Evolutionary conservation across 495 filamentous ascomycete genomes (phyloP).

Genomic region (Annulohypoxylon stygium): DNA sequence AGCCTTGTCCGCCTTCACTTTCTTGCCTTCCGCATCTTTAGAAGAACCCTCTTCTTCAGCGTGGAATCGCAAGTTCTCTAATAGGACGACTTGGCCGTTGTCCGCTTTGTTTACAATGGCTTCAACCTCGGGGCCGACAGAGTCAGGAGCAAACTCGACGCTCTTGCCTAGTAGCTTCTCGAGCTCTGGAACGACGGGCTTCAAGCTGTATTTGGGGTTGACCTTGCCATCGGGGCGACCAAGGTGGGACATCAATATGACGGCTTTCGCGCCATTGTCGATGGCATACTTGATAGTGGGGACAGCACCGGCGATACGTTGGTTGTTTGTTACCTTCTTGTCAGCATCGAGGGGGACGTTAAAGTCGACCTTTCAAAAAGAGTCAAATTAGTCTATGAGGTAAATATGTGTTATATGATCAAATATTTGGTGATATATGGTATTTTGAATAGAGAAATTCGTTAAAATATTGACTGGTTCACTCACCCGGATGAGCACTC

Average conservation of each 20-base stretch:
- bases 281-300: conserved; percentile 99
- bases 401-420: conserved; percentile 7
- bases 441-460: not conserved
- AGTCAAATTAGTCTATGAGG: conserved; percentile 16
- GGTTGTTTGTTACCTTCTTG: conserved; percentile 96
- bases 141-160: conserved; percentile 92
- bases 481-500: conserved; percentile 94
- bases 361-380: conserved; percentile 86
- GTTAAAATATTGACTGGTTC: not conserved
- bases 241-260: conserved; percentile 98
- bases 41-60: conserved; percentile 95
- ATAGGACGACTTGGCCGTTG: conserved; percentile 85
- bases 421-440: conserved; percentile 1
- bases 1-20: conserved; percentile 95
- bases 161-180: conserved; percentile 86
- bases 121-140: conserved; percentile 89
- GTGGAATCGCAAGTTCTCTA: conserved; percentile 99
- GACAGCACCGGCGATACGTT: conserved; percentile 96
- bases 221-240: conserved; percentile 92
- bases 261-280: conserved; percentile 92
- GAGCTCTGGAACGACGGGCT: conserved; percentile 91
- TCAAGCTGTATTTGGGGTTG: conserved; percentile 92
- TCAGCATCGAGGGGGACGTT: conserved; percentile 95
- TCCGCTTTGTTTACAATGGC: conserved; percentile 86
- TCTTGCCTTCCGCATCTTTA: conserved; percentile 93